Evolutionary conservation across 495 filamentous ascomycete genomes (phyloP).

Genomic region (Penicillium subrubescens): DNA sequence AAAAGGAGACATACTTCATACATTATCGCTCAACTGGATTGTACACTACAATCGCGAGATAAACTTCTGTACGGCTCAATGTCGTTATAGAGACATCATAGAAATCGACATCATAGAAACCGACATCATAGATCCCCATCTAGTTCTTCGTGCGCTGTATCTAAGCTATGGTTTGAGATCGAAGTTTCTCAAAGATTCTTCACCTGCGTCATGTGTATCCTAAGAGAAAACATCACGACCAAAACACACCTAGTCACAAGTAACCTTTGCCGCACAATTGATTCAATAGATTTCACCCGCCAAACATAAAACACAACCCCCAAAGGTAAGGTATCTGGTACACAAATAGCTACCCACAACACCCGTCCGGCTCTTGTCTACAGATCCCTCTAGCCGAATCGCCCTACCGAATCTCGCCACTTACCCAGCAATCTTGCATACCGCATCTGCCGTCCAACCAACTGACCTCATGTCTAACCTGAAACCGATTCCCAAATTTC

Average conservation of each 20-base stretch:
- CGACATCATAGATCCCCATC: background rate
- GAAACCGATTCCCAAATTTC: background rate
- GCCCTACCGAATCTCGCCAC: background rate
- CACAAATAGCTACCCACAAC: background rate
- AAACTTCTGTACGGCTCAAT: background rate
- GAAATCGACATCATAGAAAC: background rate
- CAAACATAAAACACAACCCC: background rate
- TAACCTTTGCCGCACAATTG: background rate
- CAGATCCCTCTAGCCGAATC: background rate
- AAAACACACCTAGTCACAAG: background rate
- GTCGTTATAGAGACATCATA: background rate
- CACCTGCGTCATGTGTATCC: background rate
- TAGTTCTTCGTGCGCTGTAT: background rate
- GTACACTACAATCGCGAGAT: background rate
- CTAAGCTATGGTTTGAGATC: background rate
- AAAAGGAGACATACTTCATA: background rate
- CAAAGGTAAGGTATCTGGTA: background rate
- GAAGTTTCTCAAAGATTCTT: background rate
- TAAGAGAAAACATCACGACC: background rate
- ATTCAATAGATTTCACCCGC: background rate
- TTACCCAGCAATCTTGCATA: conserved; percentile 13
- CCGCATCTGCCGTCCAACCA: conserved; percentile 17
- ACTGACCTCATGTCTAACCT: conserved; percentile 15
- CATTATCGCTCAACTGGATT: background rate
- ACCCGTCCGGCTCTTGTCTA: background rate